A percentile compares a stretch with the other conserved stretches of the same genome.
These are phyloP conservation scores for Leptoxyphium fumago DNA, from an alignment of 2,329 filamentous ascomycete species.

Conservation along the genomic window DNA sequence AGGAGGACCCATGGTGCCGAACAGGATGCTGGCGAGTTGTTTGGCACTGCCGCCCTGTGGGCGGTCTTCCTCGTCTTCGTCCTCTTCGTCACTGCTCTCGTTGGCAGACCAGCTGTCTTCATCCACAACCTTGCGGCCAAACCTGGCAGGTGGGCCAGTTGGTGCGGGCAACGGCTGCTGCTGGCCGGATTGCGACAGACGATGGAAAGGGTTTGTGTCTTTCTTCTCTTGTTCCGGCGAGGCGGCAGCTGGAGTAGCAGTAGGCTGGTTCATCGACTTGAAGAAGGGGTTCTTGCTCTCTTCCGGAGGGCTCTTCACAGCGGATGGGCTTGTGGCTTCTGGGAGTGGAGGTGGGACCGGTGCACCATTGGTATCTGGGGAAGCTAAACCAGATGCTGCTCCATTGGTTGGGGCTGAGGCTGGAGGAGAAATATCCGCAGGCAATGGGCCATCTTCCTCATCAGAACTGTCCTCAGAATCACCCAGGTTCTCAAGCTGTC, in stretches of 20 bases:
- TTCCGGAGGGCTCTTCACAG: constrained; percentile 38
- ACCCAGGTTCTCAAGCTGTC: constrained; percentile 66
- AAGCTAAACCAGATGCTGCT: constrained; percentile 41
- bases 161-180: constrained; percentile 34
- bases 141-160: constrained; percentile 32
- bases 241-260: constrained; percentile 25
- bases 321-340: constrained; percentile 33
- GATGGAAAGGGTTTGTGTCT: constrained; percentile 94
- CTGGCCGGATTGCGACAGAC: constrained; percentile 50
- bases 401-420: not conserved
- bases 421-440: constrained; percentile 41
- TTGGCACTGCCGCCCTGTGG: constrained; percentile 74
- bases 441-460: constrained; percentile 62
- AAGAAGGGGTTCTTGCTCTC: constrained; percentile 94
- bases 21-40: constrained; percentile 84
- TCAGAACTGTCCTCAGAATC: constrained; percentile 67
- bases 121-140: constrained; percentile 38
- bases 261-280: constrained; percentile 64
- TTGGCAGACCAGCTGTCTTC: constrained; percentile 72
- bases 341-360: constrained; percentile 14
- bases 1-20: constrained; percentile 92
- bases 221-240: constrained; percentile 27
- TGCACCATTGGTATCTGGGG: constrained; percentile 33
- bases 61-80: constrained; percentile 60
- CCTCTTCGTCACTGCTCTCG: constrained; percentile 51